Base-by-base conservation (phyloP, 768 basidiomycete species). In the Cantharellus anzutake region DNA sequence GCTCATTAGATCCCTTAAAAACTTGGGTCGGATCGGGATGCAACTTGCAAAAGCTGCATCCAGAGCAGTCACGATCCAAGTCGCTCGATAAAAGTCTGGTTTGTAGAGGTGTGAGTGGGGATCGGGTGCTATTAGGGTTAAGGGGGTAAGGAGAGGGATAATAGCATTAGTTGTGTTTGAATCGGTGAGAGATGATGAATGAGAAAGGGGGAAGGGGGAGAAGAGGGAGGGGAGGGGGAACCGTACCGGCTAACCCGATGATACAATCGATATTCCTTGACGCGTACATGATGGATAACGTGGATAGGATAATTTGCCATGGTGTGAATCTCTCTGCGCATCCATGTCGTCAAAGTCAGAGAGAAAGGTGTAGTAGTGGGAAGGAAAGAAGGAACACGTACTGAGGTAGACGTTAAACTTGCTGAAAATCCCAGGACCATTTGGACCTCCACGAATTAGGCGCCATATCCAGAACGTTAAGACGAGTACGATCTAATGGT, bases 31-130 rank as follows among this genome's bases (percentile, higher is more conserved):
- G 60, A 99, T 88, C 2, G 80, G 74, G 86, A 94, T 91, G 7
- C 94, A 93, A 0, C 92, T 92, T 0, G 92, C 92, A 67, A 98
- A 97, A 1, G 93, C 96, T 2, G 93, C 91, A 68, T 99, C 96
- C n/a, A 97, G 74, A 2, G 92, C 93, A 0, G 88, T 94, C 56
- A 72, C 80, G 60, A 99, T 83, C 85, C 92, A 99, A 57, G 93
- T 94, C 4, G 92, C 94, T 35, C 96, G 84, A 72, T 93, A 94
- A 71, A 92, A 96, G 2, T 88, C 85, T 0, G 87, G 79, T 2
- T 90, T 86, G 68, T 96, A 94, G 90, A 98, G 76, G 64, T 82
- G 78, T 16, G 92, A 88, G 11, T 94, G 74, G 0, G 94, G 94
- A 71, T 98, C 94, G 41, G 94, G 94, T 29, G 92, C 91, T 89